Percentiles rank a stretch among this genome's conserved stretches.
phyloP scores from a whole-genome alignment of 495 filamentous ascomycete genomes.

The Thozetella sp. region DNA sequence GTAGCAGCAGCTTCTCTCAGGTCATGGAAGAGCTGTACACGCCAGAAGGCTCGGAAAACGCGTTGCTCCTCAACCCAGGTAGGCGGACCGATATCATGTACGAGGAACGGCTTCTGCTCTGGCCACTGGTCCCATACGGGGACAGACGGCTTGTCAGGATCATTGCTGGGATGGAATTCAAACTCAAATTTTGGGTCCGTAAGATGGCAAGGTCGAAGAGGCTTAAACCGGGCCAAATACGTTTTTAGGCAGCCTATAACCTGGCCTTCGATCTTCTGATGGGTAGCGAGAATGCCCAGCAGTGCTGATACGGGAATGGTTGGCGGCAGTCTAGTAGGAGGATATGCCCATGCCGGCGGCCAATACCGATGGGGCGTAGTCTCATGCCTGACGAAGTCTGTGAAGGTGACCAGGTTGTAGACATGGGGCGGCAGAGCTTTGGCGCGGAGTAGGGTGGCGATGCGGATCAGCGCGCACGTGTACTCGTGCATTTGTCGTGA shows the following conservation, averaged over 20 bases:
- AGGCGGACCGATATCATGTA: neutral
- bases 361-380: neutral
- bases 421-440: neutral
- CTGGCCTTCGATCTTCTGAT: neutral
- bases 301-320: neutral
- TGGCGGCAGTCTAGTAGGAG: neutral
- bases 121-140: neutral
- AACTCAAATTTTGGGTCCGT: neutral
- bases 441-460: neutral
- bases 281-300: neutral
- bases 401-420: neutral
- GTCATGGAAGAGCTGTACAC: neutral
- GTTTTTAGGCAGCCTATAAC: neutral
- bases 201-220: neutral
- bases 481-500: neutral
- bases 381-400: neutral
- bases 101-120: neutral
- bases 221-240: neutral
- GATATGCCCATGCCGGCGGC: neutral
- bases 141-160: neutral
- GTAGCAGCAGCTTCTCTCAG: neutral
- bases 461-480: neutral
- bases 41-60: neutral
- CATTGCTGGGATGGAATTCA: neutral
- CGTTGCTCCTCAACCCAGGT: neutral